Conservation (phyloP, 495 filamentous ascomycete species). For the Trichoderma erinaceum region DNA sequence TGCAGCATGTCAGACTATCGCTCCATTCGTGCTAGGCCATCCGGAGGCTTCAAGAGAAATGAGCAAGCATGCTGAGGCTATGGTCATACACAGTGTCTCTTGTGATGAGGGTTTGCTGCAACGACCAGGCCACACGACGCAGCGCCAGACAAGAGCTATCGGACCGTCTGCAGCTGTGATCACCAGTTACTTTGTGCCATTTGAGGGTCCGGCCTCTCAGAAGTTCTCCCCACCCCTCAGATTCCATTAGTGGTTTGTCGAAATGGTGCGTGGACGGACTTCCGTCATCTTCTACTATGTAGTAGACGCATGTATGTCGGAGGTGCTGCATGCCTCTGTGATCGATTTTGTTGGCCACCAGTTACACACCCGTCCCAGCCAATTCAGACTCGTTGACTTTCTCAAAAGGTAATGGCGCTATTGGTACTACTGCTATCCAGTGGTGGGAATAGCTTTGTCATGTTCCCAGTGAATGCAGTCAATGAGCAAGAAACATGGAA, state of each 20-base stretch:
- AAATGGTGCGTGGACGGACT: background rate
- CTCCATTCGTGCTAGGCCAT: background rate
- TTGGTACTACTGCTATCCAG: too few species aligned
- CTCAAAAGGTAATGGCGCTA: background rate
- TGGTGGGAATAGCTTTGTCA: background rate
- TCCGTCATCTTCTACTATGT: background rate
- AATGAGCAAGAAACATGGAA: background rate
- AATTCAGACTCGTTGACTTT: background rate
- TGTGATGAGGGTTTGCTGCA: background rate
- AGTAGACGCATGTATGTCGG: background rate
- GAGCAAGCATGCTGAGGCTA: background rate
- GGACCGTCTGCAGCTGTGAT: slow-evolving; percentile 12
- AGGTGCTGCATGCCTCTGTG: too few species aligned
- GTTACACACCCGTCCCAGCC: background rate
- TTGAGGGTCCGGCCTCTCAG: background rate
- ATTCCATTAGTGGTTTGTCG: background rate
- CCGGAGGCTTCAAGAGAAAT: background rate
- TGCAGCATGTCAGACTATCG: background rate
- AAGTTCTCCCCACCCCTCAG: background rate
- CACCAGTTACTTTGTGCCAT: background rate
- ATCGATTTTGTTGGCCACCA: too few species aligned
- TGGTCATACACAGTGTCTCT: background rate
- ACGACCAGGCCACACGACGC: background rate
- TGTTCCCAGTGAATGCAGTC: background rate
- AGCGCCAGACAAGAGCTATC: slow-evolving; percentile 5